Percentiles rank a stretch among this genome's conserved stretches.
phyloP scores from a whole-genome alignment of 1,139 yeast species.

The Lodderomyces parapsilosis region DNA sequence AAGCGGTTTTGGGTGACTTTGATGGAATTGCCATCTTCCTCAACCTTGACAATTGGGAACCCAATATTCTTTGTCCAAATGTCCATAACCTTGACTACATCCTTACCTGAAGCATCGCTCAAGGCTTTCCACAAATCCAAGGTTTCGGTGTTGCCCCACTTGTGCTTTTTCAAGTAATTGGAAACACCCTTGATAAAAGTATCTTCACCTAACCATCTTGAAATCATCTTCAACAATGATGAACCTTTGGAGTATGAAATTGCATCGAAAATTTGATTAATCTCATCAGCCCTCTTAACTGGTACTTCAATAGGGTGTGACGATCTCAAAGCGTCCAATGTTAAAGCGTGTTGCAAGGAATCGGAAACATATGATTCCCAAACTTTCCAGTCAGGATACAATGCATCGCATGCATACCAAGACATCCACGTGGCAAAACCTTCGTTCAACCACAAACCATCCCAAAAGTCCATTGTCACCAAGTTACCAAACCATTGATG shows the following conservation, averaged over 20 bases:
- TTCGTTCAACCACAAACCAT: conserved; percentile 62
- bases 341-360: conserved; percentile 51
- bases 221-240: conserved; percentile 72
- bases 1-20: conserved; percentile 73
- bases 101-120: conserved; percentile 73
- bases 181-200: conserved; percentile 73
- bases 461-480: conserved; percentile 67
- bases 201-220: conserved; percentile 71
- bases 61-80: conserved; percentile 86
- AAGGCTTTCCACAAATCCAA: conserved; percentile 81
- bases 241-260: conserved; percentile 81
- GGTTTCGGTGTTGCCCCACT: conserved; percentile 78
- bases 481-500: conserved; percentile 67
- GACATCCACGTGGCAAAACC: conserved; percentile 65
- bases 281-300: conserved; percentile 52
- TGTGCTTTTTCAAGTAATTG: conserved; percentile 67
- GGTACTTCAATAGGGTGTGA: conserved; percentile 63
- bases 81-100: conserved; percentile 73
- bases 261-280: conserved; percentile 57
- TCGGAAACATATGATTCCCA: conserved; percentile 54
- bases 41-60: conserved; percentile 72
- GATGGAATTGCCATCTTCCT: conserved; percentile 39
- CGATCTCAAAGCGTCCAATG: conserved; percentile 51
- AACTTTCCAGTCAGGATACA: conserved; percentile 59
- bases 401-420: conserved; percentile 48